Evolutionary conservation across 1,139 yeast species (phyloP), one percentile per base, ranked within the genome.

Genomic region (Yamadazyma trypodendri): DNA sequence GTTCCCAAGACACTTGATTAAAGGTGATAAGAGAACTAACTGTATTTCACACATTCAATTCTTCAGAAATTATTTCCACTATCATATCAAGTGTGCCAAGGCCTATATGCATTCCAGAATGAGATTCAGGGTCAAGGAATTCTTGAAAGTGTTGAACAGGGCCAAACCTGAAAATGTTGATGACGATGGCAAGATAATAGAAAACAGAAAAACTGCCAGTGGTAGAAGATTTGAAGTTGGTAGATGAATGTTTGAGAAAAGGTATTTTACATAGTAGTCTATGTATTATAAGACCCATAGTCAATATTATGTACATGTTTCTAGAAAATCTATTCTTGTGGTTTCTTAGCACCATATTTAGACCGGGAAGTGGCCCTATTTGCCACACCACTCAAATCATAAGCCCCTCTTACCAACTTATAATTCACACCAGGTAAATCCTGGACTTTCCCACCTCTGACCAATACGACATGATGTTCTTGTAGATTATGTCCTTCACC

Each of bases 401-500:
- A 80, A 12, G 90, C 88, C 33, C 99, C 99, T 67, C 99, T 81
- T 21, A 92, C 87, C 55, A 89, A 75, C 63, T 87, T 92, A 63
- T 94, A 92, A 60, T 89, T 90, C 34, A 92, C 97, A 75, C 99
- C 99, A 16, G 98, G 98, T 55, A 92, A 74, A 81, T 94, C 99
- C 60, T 90, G 97, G 37, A 89, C 89, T 74, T 97, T 81, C 13
- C 98, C 99, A 18, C 99, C 99, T 61, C 98, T 79, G 2, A 94
- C 95, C 40, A 83, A 78, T 2, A 94, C 97, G 39, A 92, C 95
- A 56, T 95, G 88, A 66, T 94, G 99, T 64, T 94, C 99, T 67
- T 92, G 97, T 30, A 95, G 92, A 56, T 92, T 92, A 63, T 94
- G 98, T 17, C 99, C 98, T 58, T 92, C 97, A 40, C 99, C 99